Percentiles rank a stretch among this genome's conserved stretches.
These are phyloP conservation scores for Fragaria iinumae DNA, from an alignment of 306 rosid species.

Conservation along the genomic window DNA sequence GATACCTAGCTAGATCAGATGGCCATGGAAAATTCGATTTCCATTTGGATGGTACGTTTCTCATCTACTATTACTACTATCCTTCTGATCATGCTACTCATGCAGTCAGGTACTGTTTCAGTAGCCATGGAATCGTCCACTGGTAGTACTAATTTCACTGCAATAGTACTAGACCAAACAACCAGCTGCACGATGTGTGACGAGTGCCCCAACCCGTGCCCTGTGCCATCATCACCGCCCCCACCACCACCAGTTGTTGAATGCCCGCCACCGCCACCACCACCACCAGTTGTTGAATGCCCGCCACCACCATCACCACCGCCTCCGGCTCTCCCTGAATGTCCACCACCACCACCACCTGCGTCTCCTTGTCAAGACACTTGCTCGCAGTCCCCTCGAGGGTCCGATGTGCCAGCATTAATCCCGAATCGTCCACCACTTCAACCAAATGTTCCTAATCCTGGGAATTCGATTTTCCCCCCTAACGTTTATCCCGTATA, in stretches of 20 bases:
- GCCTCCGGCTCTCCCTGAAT: constrained; percentile 12
- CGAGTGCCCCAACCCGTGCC: constrained; percentile 17
- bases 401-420: background rate
- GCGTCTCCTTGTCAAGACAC: constrained; percentile 28
- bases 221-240: background rate
- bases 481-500: constrained; percentile 24
- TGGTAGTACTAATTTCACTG: background rate
- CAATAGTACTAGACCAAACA: constrained; percentile 1
- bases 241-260: constrained; percentile 9
- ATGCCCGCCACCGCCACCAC: constrained; percentile 34
- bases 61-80: background rate
- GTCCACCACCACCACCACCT: constrained; percentile 47
- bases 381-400: constrained; percentile 14
- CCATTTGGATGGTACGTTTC: background rate
- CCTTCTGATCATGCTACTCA: background rate
- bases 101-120: background rate
- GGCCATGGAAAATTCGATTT: background rate
- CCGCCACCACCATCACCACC: constrained; percentile 34
- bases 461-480: constrained; percentile 12
- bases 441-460: constrained; percentile 15
- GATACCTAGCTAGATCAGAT: background rate
- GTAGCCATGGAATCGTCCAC: background rate
- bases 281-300: constrained; percentile 29
- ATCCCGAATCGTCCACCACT: background rate
- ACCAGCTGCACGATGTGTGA: constrained; percentile 16